Evolutionary conservation across 495 filamentous ascomycete genomes (phyloP), one percentile per base, ranked within the genome.

Genomic region (Lepraria neglecta): DNA sequence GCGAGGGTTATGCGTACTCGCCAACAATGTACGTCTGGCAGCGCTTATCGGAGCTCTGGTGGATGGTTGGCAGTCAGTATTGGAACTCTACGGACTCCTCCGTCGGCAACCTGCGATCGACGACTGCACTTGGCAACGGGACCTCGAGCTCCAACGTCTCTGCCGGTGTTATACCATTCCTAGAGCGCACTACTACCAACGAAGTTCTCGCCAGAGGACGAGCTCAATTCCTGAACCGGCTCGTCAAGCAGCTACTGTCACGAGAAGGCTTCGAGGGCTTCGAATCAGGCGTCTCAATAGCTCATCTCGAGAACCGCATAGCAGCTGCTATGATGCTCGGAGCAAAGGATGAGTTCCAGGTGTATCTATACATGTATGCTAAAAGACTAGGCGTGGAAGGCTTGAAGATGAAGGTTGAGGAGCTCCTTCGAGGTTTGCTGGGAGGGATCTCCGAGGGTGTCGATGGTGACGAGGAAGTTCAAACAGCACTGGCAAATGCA

Each of bases 61-160:
- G 95, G 94, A 92, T 94, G 3, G 90, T 97, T 1, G 92, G 92
- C 27, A 92, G 88, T 69, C 94, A 97, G 71, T 97, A 97, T 71
- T 97, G 95, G 94, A 96, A 96, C 73, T 89, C 88, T n/a, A 91
- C 90, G 42, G 92, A 92, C 64, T 85, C 87, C 14, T 89, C 90
- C 0, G 80, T 91, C 31, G 83, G 87, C 60, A 89, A 90, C 56
- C 70, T 95, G 9, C 86, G 90, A 53, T 83, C 88, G 0, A 85
- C 86, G 10, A 85, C 83, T 21, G 71, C 70, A 4, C 77, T 75
- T 14, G 77, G 81, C 38, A 80, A 82, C 40, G 74, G 77, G 38
- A 75, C 77, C 4, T 76, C 77, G 59, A 74, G 76, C 14, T 82
- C 85, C 27, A 84, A 83, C 53, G 78, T 95, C n/a, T 92, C 91